These are phyloP conservation scores for Fusarium temperatum DNA, from an alignment of 2,329 filamentous ascomycete species.

Conservation along the genomic window DNA sequence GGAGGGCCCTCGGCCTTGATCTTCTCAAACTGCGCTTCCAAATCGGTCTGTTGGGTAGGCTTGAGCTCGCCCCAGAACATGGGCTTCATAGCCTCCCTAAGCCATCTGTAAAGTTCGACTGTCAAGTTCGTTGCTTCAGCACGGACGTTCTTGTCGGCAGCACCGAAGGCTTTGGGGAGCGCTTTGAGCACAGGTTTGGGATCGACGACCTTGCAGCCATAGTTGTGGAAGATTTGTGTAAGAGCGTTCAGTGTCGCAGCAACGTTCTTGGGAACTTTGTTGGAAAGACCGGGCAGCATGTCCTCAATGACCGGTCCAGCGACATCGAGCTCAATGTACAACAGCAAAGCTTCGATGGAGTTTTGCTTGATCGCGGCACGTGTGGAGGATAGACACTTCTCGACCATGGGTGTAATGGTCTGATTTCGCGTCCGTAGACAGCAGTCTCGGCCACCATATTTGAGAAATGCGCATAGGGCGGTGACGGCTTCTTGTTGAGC, in stretches of 20 bases:
- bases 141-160: slow-evolving; percentile 97
- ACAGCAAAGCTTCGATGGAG: slow-evolving; percentile 83
- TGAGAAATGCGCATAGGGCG: slow-evolving; percentile 89
- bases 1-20: slow-evolving; percentile 87
- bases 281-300: slow-evolving; percentile 80
- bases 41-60: slow-evolving; percentile 90
- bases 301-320: slow-evolving; percentile 90
- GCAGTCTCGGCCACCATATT: slow-evolving; percentile 84
- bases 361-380: slow-evolving; percentile 89
- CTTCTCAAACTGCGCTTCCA: slow-evolving; percentile 94
- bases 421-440: slow-evolving; percentile 79
- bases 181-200: slow-evolving; percentile 90
- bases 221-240: slow-evolving; percentile 88
- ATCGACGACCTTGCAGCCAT: slow-evolving; percentile 92
- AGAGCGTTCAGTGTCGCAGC: slow-evolving; percentile 76
- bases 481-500: slow-evolving; percentile 93
- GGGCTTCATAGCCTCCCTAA: slow-evolving; percentile 97
- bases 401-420: slow-evolving; percentile 81
- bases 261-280: slow-evolving; percentile 92
- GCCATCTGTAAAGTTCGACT: slow-evolving; percentile 95
- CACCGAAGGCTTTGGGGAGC: slow-evolving; percentile 90
- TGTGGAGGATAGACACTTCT: slow-evolving; percentile 90
- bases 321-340: slow-evolving; percentile 90
- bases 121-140: slow-evolving; percentile 91
- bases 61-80: slow-evolving; percentile 98